Evolutionary conservation across 2,329 filamentous ascomycete genomes (phyloP).

Genomic region (Endoconidiophora laricicola): DNA sequence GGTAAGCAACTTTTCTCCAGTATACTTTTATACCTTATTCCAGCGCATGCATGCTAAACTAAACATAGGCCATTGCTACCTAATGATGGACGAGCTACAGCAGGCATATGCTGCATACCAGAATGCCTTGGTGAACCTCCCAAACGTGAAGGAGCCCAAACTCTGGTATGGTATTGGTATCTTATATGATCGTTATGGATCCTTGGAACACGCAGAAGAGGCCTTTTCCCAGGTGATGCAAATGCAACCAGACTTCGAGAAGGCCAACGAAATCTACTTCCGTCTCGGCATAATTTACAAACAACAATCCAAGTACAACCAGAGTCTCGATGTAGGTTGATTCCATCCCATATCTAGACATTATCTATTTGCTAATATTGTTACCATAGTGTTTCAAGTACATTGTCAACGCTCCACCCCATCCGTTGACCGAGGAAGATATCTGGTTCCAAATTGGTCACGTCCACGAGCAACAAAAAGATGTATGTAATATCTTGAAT

Average conservation of each 20-base stretch:
- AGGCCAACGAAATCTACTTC: constrained; percentile 98
- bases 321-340: constrained; percentile 68
- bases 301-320: constrained; percentile 82
- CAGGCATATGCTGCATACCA: constrained; percentile 96
- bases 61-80: constrained; percentile 73
- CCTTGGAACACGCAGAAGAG: constrained; percentile 90
- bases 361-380: constrained; percentile 8
- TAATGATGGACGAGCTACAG: constrained; percentile 98
- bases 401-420: constrained; percentile 83
- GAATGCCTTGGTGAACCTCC: constrained; percentile 79
- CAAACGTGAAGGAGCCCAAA: constrained; percentile 74
- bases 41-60: neutral
- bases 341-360: neutral
- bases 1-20: constrained; percentile 35
- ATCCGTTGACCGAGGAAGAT: constrained; percentile 87
- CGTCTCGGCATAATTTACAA: constrained; percentile 99
- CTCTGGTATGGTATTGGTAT: constrained; percentile 99
- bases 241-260: constrained; percentile 94
- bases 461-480: constrained; percentile 97
- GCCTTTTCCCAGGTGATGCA: constrained; percentile 98
- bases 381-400: constrained; percentile 80
- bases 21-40: neutral
- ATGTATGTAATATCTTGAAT: constrained; percentile 42
- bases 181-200: constrained; percentile 89
- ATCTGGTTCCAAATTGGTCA: constrained; percentile 99